A percentile compares a stretch with the other conserved stretches of the same genome.
phyloP scores from a whole-genome alignment of 176 grass and related monocot genomes.

The Musa schizocarpa region DNA sequence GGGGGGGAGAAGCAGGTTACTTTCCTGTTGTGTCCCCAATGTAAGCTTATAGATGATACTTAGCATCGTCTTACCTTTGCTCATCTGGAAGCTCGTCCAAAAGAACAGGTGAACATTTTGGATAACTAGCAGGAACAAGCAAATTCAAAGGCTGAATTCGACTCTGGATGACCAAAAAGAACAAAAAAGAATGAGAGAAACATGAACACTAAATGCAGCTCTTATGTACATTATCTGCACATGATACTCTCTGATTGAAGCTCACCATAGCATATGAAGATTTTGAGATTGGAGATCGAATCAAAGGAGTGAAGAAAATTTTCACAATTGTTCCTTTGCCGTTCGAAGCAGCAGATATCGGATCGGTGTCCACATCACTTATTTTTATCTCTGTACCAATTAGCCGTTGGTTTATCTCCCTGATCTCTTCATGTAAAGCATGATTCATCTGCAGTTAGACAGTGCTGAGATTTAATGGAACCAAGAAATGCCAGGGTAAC shows the following conservation, averaged over 20 bases:
- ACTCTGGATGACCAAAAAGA: slow-evolving; percentile 35
- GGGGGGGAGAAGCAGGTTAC: neutral
- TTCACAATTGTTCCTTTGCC: slow-evolving; percentile 79
- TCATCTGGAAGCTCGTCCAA: slow-evolving; percentile 83
- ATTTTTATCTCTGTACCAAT: slow-evolving; percentile 79
- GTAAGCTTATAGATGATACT: neutral
- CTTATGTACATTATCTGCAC: neutral
- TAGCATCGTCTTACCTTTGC: slow-evolving; percentile 37
- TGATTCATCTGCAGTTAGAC: slow-evolving; percentile 47
- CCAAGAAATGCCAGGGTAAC: neutral
- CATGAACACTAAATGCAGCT: neutral
- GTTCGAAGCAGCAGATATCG: slow-evolving; percentile 46
- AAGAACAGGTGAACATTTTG: slow-evolving; percentile 82
- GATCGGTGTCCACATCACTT: slow-evolving; percentile 56
- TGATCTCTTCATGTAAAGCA: slow-evolving; percentile 71
- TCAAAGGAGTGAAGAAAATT: slow-evolving; percentile 71
- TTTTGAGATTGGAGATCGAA: slow-evolving; percentile 72
- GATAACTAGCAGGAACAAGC: slow-evolving; percentile 85
- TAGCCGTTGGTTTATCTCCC: slow-evolving; percentile 77
- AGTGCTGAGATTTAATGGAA: slow-evolving; percentile 7
- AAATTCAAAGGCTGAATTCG: slow-evolving; percentile 84
- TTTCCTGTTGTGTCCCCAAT: neutral
- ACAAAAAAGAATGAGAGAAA: neutral
- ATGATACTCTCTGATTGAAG: neutral
- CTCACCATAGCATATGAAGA: slow-evolving; percentile 81